Base-by-base conservation (phyloP, 192 early-diverging fungal genomes). In the Rhizoclosmatium globosum region DNA sequence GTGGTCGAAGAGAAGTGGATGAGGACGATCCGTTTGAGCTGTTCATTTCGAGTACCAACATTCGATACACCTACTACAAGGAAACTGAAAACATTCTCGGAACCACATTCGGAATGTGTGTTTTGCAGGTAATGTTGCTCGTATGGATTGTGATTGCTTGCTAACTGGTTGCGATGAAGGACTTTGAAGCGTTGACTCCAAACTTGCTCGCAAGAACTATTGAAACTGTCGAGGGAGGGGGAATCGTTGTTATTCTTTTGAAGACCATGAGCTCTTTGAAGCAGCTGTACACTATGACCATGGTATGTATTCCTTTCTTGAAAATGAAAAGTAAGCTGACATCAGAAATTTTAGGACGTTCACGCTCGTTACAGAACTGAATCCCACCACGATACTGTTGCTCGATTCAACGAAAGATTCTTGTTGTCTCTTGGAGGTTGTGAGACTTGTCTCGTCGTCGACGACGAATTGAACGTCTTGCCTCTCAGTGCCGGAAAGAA, bases 1-100 rank as follows among this genome's bases (percentile, higher is more conserved):
- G 93, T 39, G 98, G 98, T 1, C 91, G 94, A 64, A 85, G 94
- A 72, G 95, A 99, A 61, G 87, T 94, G 9, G 97, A 99, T 86
- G 85, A 90, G 38, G 96, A 99, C 56, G 97, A 99, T 83, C 98
- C 98, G n/a, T 99, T 99, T 68, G 98, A 99, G 84, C 91, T 99
- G 65, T 99, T 99, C 81, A 90, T 99, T 31, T 89, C 96, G 2
- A 92, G 95, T 59, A 98, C 98, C 42, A 91, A 96, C 79, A 98
- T 99, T 81, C 91, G 97, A 72, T 99, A 99, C 87, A 94, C 96
- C 41, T 99, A 98, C 92, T 99, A 99, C 91, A 99, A 99, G 83
- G 98, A 99, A 82, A 96, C 97, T 23, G 93, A 98, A 77, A 99
- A 97, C 82, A 95, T 99, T 76, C 89, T 99, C 68, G 98, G 98